Evolutionary conservation across 2,329 filamentous ascomycete species (phyloP), one percentile per base, ranked within the genome.

Genomic region (Cladophialophora psammophila): DNA sequence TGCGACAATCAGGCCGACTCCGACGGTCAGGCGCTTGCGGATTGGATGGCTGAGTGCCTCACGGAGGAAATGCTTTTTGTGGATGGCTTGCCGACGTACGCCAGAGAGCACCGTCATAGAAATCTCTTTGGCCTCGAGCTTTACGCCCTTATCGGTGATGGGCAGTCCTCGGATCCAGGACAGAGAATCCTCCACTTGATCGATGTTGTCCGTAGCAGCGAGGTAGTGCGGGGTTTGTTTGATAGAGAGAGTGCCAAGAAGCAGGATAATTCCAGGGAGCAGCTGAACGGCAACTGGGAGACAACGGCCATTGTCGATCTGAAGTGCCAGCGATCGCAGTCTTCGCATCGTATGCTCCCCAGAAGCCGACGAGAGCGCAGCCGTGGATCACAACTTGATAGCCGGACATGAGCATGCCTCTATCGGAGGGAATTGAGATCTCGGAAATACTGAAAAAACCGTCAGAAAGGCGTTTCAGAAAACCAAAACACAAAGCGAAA

Each of bases 161-260:
- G 73, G 36, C 58, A 77, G 76, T 65, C 76, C 77, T 4, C 77
- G 76, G 61, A 80, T 79, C 64, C 78, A 78, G 9, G 76, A 74
- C 1, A 81, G 72, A 0, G 77, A 76, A 10, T 71, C 66, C 8
- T 76, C 77, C 0, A 84, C 84, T 20, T 83, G 81, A 4, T 80
- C 75, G 18, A 81, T 74, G 2, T 80, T 79, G 63, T 81, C 81
- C 76, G 85, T 82, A 71, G 83, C 81, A 15, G 83, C 80, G n/a
- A 86, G 78, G 83, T 83, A 86, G 18, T 84, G 80, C 1, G 84
- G 83, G 1, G 80, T 83, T 66, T 86, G 84, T 61, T 83, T 84
- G 54, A 84, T 78, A 74, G 85, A 72, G 13, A 86, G 78, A 31
- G 52, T 52, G 0, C 83, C 83, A 3, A 79, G 71, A 9, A 86